A percentile compares a stretch with the other conserved stretches of the same genome.
Evolutionary conservation across 1,284 basidiomycete genomes (phyloP).

Genomic region (Hortiboletus rubellus): DNA sequence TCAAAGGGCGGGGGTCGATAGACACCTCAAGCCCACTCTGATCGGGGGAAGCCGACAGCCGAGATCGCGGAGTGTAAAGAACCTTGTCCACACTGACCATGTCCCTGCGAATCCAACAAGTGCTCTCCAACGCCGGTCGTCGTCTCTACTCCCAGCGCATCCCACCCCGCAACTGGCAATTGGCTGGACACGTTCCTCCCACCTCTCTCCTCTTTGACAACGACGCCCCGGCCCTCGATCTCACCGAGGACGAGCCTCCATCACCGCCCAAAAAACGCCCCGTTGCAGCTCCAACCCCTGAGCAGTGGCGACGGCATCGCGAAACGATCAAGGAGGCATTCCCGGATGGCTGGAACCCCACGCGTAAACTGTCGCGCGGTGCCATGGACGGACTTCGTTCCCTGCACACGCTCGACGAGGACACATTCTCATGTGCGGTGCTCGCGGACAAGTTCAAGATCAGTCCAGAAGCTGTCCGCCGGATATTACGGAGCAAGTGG

Average conservation of each 20-base stretch:
- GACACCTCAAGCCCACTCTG: not conserved
- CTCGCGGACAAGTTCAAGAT: constrained; percentile 82
- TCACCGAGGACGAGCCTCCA: constrained; percentile 52
- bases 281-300: constrained; percentile 49
- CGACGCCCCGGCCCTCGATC: constrained; percentile 40
- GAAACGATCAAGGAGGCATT: constrained; percentile 59
- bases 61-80: constrained; percentile 27
- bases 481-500: constrained; percentile 85
- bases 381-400: constrained; percentile 86
- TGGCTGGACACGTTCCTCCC: constrained; percentile 48
- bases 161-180: constrained; percentile 46
- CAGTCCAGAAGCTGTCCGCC: constrained; percentile 81
- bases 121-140: constrained; percentile 14
- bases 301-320: constrained; percentile 56
- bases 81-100: not conserved
- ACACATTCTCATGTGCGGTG: constrained; percentile 65
- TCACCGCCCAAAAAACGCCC: constrained; percentile 42
- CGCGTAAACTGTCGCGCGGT: constrained; percentile 84
- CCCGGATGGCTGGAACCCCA: constrained; percentile 82
- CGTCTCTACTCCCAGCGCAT: constrained; percentile 30
- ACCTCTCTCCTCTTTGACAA: constrained; percentile 53
- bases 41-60: constrained; percentile 30
- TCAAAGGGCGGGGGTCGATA: not conserved
- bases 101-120: constrained; percentile 18
- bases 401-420: constrained; percentile 70